phyloP scores from a whole-genome alignment of 495 filamentous ascomycete genomes.

The Xylaria curta region DNA sequence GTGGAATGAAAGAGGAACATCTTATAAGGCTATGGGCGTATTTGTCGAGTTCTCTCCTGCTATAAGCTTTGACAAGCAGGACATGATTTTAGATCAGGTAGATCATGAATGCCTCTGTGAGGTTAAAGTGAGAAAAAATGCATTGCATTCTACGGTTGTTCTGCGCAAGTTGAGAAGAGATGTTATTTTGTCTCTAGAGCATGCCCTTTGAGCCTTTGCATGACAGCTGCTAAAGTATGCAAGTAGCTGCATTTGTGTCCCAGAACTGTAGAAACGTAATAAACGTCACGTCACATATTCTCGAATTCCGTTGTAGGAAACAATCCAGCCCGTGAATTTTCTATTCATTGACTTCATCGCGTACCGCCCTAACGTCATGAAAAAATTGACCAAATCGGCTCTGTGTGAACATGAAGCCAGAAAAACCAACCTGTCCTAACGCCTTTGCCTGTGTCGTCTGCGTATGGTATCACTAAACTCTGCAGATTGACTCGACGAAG shows the following conservation, averaged over 20 bases:
- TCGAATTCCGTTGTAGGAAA: not conserved
- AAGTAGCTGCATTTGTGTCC: not conserved
- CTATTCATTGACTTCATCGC: not conserved
- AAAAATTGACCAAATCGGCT: not conserved
- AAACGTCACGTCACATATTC: not conserved
- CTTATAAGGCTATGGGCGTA: not conserved
- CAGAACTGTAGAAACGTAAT: not conserved
- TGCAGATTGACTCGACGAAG: too few relatives aligned
- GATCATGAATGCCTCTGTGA: not conserved
- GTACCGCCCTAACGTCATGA: not conserved
- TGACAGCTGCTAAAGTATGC: not conserved
- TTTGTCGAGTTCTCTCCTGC: not conserved
- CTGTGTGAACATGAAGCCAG: not conserved
- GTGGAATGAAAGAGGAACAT: not conserved
- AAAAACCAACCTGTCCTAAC: not conserved
- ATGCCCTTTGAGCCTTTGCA: not conserved
- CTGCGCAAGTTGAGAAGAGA: not conserved
- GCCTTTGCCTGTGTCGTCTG: not conserved
- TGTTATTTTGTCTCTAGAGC: not conserved
- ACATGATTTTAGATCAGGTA: slow-evolving; percentile 7
- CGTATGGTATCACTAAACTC: slow-evolving; percentile 6
- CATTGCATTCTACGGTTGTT: not conserved
- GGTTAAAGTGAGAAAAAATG: not conserved
- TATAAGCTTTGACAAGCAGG: not conserved
- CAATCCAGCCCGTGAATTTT: not conserved